A percentile compares a stretch with the other conserved stretches of the same genome.
Conservation (phyloP, 495 filamentous ascomycete genomes). For the Pyrenula aspistea region DNA sequence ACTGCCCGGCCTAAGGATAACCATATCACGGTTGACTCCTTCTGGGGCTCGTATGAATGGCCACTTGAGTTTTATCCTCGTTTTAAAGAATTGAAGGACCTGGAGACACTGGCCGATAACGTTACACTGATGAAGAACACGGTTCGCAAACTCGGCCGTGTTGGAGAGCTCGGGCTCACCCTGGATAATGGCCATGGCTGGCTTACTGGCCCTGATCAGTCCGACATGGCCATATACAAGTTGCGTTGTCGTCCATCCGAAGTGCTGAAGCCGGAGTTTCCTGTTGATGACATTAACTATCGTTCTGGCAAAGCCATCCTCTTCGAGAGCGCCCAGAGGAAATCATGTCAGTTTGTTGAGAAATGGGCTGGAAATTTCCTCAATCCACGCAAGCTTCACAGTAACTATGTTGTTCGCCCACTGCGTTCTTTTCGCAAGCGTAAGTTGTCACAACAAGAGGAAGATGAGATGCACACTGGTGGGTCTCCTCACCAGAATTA, state of each 20-base stretch:
- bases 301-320: background rate
- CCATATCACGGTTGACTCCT: conserved; percentile 13
- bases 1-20: background rate
- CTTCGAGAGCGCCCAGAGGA: background rate
- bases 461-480: background rate
- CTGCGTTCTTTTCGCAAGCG: background rate
- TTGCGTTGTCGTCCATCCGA: background rate
- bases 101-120: conserved; percentile 41
- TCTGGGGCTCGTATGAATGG: conserved; percentile 43
- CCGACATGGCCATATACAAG: conserved; percentile 4
- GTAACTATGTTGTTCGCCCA: background rate
- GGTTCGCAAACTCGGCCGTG: conserved; percentile 24
- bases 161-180: conserved; percentile 39
- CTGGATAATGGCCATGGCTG: conserved; percentile 46
- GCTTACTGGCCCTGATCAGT: conserved; percentile 30
- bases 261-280: background rate
- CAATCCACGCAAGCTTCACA: background rate
- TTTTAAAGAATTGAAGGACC: conserved; percentile 29
- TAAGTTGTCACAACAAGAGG: background rate
- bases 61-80: conserved; percentile 34
- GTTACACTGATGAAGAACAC: conserved; percentile 33
- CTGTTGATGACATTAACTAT: background rate
- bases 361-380: background rate
- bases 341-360: background rate
- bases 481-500: background rate